phyloP scores from a whole-genome alignment of 805 yeast genomes.

The Cyberlindnera euphorbiiphila region DNA sequence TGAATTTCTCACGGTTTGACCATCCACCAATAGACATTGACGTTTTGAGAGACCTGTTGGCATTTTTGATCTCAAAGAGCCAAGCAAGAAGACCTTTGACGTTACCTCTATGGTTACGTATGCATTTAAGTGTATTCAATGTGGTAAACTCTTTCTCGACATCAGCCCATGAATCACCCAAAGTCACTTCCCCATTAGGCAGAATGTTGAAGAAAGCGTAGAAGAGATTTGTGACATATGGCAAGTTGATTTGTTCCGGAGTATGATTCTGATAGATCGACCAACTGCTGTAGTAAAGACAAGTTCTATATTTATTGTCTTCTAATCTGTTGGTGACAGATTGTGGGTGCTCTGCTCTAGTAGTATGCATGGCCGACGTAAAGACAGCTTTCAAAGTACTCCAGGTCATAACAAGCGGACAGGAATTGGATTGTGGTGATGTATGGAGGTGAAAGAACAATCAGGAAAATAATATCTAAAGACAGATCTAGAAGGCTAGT shows the following conservation, averaged over 20 bases:
- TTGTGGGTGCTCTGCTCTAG: neutral
- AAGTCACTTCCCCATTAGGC: slow-evolving; percentile 1
- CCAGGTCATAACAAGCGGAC: slow-evolving; percentile 4
- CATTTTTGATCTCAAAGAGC: slow-evolving; percentile 42
- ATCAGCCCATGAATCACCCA: slow-evolving; percentile 67
- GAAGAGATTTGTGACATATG: slow-evolving; percentile 59
- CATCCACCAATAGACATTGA: slow-evolving; percentile 86
- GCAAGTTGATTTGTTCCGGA: slow-evolving; percentile 59
- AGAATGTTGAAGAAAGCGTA: slow-evolving; percentile 69
- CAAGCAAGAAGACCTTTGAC: slow-evolving; percentile 46
- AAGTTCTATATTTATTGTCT: slow-evolving; percentile 22
- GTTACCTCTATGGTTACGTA: slow-evolving; percentile 22
- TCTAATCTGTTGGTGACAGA: neutral
- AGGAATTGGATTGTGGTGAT: too few species aligned
- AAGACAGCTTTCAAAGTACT: neutral
- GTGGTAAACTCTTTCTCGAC: slow-evolving; percentile 32
- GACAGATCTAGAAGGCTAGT: too few species aligned
- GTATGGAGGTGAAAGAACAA: too few species aligned
- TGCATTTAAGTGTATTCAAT: too few species aligned
- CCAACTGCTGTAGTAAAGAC: slow-evolving; percentile 55
- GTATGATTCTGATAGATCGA: slow-evolving; percentile 58
- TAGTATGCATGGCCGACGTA: neutral
- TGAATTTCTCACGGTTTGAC: slow-evolving; percentile 49
- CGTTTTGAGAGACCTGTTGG: slow-evolving; percentile 43
- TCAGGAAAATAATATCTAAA: too few species aligned